A percentile compares a stretch with the other conserved stretches of the same genome.
These are phyloP conservation scores for Blastobotrys ciferrii DNA, from an alignment of 1,139 yeast genomes.

Conservation along the genomic window DNA sequence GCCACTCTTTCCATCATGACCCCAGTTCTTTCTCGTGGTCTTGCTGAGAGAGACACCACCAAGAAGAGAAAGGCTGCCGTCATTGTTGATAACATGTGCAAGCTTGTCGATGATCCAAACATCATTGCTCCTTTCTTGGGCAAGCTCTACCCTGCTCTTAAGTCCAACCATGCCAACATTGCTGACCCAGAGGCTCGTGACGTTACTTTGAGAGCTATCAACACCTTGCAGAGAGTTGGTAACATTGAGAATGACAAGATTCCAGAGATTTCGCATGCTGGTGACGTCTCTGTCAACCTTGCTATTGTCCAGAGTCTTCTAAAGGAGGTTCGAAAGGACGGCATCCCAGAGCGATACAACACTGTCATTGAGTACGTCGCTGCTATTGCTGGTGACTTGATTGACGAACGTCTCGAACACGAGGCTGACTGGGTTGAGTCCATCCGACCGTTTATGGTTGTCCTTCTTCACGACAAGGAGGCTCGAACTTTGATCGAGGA, in stretches of 20 bases:
- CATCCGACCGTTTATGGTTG: constrained; percentile 90
- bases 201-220: constrained; percentile 94
- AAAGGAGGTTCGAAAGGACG: constrained; percentile 64
- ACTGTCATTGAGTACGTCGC: constrained; percentile 80
- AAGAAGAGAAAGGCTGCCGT: constrained; percentile 99
- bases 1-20: constrained; percentile 99
- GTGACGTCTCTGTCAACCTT: constrained; percentile 87
- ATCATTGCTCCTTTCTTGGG: constrained; percentile 98
- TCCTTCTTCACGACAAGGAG: constrained; percentile 90
- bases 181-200: constrained; percentile 99
- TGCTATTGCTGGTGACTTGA: constrained; percentile 97
- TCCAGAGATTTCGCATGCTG: constrained; percentile 98
- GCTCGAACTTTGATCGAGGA: constrained; percentile 89
- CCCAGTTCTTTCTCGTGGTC: constrained; percentile 98
- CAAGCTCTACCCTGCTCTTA: constrained; percentile 93
- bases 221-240: constrained; percentile 98
- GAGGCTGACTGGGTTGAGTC: constrained; percentile 87
- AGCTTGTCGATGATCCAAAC: constrained; percentile 99
- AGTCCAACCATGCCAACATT: constrained; percentile 88
- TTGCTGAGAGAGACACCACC: constrained; percentile 98
- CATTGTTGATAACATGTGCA: constrained; percentile 99
- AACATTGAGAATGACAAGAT: constrained; percentile 83
- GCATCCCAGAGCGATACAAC: constrained; percentile 55
- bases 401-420: constrained; percentile 95
- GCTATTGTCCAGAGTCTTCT: constrained; percentile 74